Evolutionary conservation across 495 filamentous ascomycete species (phyloP).

Genomic region (Talaromyces liani): DNA sequence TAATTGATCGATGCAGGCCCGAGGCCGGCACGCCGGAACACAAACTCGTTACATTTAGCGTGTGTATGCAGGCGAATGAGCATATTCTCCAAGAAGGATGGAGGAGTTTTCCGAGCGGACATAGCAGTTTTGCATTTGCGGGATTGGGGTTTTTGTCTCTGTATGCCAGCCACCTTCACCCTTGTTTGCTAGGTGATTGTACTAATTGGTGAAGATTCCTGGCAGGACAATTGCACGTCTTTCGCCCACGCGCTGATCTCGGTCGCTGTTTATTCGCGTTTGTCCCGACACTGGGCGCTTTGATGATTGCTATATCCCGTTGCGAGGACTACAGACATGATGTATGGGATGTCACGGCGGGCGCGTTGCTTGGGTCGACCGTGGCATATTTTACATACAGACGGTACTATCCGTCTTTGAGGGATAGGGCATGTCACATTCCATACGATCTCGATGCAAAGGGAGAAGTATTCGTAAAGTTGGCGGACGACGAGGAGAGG

Average conservation of each 20-base stretch:
- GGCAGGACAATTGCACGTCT: constrained; percentile 70
- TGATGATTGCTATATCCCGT: constrained; percentile 83
- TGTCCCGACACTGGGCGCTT: constrained; percentile 68
- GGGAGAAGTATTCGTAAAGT: constrained; percentile 32
- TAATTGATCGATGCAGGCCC: constrained; percentile 83
- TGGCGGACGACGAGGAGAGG: constrained; percentile 43
- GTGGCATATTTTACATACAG: constrained; percentile 81
- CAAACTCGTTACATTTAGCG: constrained; percentile 60
- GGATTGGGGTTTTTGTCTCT: constrained; percentile 78
- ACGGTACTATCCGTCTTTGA: constrained; percentile 54
- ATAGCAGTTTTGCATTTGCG: constrained; percentile 77
- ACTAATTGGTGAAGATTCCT: constrained; percentile 45
- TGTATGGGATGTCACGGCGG: constrained; percentile 80
- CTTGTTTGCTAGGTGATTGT: neutral
- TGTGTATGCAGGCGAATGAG: constrained; percentile 73
- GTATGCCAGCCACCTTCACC: constrained; percentile 11
- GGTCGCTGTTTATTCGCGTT: constrained; percentile 49
- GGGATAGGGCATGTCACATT: constrained; percentile 40
- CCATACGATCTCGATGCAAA: constrained; percentile 40
- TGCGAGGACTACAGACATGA: constrained; percentile 94
- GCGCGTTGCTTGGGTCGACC: constrained; percentile 62
- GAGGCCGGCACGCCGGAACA: constrained; percentile 53
- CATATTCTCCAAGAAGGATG: constrained; percentile 86
- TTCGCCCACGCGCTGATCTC: constrained; percentile 67
- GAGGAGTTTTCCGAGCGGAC: constrained; percentile 86